Base-by-base conservation (phyloP, 768 basidiomycete species). In the Coprinopsis marcescibilis region DNA sequence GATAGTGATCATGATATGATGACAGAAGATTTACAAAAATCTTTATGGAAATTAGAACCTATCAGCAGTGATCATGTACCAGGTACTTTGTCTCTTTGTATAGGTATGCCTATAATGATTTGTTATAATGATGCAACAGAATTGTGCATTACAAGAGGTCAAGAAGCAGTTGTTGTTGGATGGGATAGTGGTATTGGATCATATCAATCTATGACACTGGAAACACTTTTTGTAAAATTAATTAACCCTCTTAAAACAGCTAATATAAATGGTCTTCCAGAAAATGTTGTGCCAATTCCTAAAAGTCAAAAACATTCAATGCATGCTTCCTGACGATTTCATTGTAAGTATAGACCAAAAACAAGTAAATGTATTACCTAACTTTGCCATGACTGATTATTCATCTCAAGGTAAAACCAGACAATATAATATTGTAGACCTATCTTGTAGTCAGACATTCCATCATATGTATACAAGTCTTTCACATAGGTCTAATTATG, bases 211-310 rank as follows among this genome's bases (percentile, higher is more conserved):
- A 2, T 38, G 14, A 20, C 3, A 5, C 29, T 66, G 3, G 61
- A 67, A 23, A 56, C 53, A 1, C 41, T 67, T 27, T 67, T 63
- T 55, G 47, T 67, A 0, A 42, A 55, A 19, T 47, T 67, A 2
- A 42, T 43, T 2, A 53, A 59, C 14, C 60, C 63, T 24, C 61
- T 59, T 3, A 30, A 35, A 7, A 19, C 21, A 11, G 48, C 65
- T 0, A 21, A 62, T 26, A 23, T 67, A 3, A 50, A 54, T 0
- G 55, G 51, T 2, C 44, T 68, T 6, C 61, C 61, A 2, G 33
- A 49, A 42, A 67, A 68, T 57, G 58, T 68, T 3, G 57, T 68
- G 3, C 61, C 65, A 10, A 37, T 37, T 3, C 45, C 36, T 14
- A 15, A 12, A n/a, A 46, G 35, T 3, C 17, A 23, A 3, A 46